Evolutionary conservation across 2,329 filamentous ascomycete genomes (phyloP), one percentile per base, ranked within the genome.

Genomic region (Aspergillus amoenus): DNA sequence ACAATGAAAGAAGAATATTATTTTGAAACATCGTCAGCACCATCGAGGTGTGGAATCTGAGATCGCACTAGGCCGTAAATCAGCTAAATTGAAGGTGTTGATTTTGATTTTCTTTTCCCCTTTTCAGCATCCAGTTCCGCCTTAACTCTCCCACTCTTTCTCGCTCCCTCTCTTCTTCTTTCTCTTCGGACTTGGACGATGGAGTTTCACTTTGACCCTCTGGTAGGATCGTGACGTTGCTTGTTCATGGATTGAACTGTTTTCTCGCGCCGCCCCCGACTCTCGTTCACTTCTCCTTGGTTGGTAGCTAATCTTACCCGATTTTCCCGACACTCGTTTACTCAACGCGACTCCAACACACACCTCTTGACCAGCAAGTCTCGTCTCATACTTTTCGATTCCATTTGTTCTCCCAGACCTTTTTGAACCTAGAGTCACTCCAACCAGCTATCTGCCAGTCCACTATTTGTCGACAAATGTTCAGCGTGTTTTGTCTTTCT

Each of bases 381-480:
- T 58, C 42, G 44, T 46, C 40, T 40, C 52, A 56, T 58, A 57
- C 46, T 18, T 27, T 50, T 58, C 46, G 40, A 43, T 51, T 8
- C 50, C 21, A 17, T 41, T 51, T 41, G 17, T 48, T 54, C 37
- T 30, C n/a, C 15, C 15, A 37, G 34, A n/a, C 34, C 13, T 5
- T 15, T 30, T 37, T 37, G 34, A 37, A 37, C 13, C 34, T n/a
- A 37, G 34, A 37, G 13, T 15, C 34, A n/a, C 13, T 37, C 34
- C 34, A 37, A 37, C 15, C 34, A 13, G 13, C n/a, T 13, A 37
- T 37, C 27, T 27, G 51, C 60, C 65, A 68, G 73, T 72, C 68
- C 76, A 76, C 27, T 18, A 44, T 24, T 37, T 27, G 51, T 61
- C 65, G 68, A 73, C 72, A 68, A 76, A 76, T 76, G 73, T 76